phyloP scores from a whole-genome alignment of 2,329 filamentous ascomycete genomes.

The Malbranchea cinnamomea region DNA sequence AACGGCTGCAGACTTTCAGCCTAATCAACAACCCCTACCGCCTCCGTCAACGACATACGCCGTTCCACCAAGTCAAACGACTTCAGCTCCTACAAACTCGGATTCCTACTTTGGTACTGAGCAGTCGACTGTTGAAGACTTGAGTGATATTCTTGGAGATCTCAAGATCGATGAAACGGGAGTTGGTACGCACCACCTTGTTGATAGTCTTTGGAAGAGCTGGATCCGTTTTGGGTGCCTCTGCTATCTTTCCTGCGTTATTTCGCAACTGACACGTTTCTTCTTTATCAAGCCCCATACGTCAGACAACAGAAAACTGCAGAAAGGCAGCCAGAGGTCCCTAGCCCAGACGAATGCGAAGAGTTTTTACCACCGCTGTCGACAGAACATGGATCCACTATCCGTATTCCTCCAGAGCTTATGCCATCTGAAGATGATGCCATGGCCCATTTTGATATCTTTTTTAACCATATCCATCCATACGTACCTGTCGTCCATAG shows the following conservation, averaged over 20 bases:
- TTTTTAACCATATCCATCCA: conserved; percentile 79
- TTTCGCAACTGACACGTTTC: conserved; percentile 9
- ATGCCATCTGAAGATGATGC: conserved; percentile 81
- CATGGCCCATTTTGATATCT: conserved; percentile 75
- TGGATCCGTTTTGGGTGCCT: too few species aligned
- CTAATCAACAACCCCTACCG: conserved; percentile 2
- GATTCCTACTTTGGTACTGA: too few species aligned
- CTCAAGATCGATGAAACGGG: conserved; percentile 78
- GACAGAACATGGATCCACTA: conserved; percentile 55
- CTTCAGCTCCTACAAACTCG: too few species aligned
- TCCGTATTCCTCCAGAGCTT: conserved; percentile 78
- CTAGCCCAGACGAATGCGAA: conserved; percentile 51
- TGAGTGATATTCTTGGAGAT: conserved; percentile 69
- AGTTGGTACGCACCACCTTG: conserved; percentile 46
- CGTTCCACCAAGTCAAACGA: conserved; percentile 13
- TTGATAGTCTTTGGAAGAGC: conserved; percentile 5
- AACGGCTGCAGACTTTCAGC: too few species aligned
- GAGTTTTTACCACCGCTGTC: conserved; percentile 53
- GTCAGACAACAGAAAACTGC: conserved; percentile 49
- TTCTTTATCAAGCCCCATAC: conserved; percentile 53
- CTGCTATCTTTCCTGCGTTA: neutral
- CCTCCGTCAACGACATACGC: conserved; percentile 1
- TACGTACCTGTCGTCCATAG: conserved; percentile 85
- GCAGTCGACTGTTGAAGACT: conserved; percentile 52
- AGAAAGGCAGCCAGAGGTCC: conserved; percentile 38